Evolutionary conservation across 2,329 filamentous ascomycete species (phyloP).

Genomic region (Stachybotrys chlorohalonatus): DNA sequence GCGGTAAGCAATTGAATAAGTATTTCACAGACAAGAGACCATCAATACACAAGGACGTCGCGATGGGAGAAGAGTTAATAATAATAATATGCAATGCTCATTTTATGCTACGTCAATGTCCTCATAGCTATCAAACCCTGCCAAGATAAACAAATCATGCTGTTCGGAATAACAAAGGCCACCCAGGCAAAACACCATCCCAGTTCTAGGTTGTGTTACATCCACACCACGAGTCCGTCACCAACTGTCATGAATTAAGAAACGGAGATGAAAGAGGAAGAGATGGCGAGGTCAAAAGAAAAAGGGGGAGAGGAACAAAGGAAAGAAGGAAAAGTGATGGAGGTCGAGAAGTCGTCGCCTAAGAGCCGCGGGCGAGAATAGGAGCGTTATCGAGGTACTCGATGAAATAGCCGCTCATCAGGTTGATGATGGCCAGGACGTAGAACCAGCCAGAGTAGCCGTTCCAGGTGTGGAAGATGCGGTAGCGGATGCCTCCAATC

Average conservation of each 20-base stretch:
- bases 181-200: neutral
- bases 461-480: conserved; percentile 6
- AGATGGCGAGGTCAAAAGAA: neutral
- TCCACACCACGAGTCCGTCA: neutral
- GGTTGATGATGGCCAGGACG: conserved; percentile 8
- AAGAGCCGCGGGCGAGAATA: neutral
- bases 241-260: neutral
- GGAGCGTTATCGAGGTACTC: conserved; percentile 4
- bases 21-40: too few species aligned
- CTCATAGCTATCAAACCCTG: neutral
- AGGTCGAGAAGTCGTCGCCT: neutral
- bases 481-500: conserved; percentile 6
- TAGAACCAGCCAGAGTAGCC: conserved; percentile 9
- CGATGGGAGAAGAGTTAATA: neutral
- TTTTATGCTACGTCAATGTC: neutral
- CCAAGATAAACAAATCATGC: neutral
- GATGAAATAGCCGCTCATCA: conserved; percentile 6
- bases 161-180: neutral
- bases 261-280: neutral
- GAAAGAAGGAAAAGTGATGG: neutral
- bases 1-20: too few species aligned
- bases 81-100: neutral
- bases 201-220: neutral
- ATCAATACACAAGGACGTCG: too few species aligned
- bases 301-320: neutral